Base-by-base conservation (phyloP, 768 basidiomycete genomes). In the Neoboletus magnificus region DNA sequence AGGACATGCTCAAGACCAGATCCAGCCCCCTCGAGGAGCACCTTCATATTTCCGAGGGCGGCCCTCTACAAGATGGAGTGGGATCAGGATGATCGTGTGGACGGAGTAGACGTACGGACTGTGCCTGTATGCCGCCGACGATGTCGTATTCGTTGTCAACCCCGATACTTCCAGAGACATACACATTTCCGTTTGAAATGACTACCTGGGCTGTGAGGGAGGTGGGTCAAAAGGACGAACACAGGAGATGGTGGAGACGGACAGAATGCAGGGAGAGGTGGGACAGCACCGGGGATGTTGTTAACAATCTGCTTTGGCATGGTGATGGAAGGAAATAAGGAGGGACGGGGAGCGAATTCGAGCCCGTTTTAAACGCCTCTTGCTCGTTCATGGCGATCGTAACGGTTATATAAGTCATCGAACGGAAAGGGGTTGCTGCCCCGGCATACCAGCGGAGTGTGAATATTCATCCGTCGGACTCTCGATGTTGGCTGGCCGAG, bases 151-250 rank as follows among this genome's bases (percentile, higher is more conserved):
- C 72, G 1, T 43, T 41, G 37, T 69, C 62, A 48, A 64, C 69
- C 18, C 76, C 76, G 46, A 77, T 68, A 59, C 66, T 76, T 2
- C 76, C 76, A 11, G 76, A 77, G 25, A 74, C 70, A n/a, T 77
- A 77, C 13, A 76, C 65, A 9, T 52, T 66, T 12, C 69, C 66
- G 18, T 60, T 62, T 5, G 74, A 74, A 42, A 73, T 62, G n/a
- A 72, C 65, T 1, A 66, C 75, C 56, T 76, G 75, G 20, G 75
- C 73, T 75, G n/a, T 48, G 43, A 12, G 0, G 27, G 12, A 15
- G 13, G n/a, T 30, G 16, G 8, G 35, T 40, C 40, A 58, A 36
- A 42, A 15, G 32, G 33, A 25, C 42, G 23, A 25, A 25, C 30
- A 8, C 22, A 11, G 9, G 20, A 3, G 12, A 16, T 2, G 5